phyloP scores from a whole-genome alignment of 2,329 filamentous ascomycete species.

The Diaporthe velutina region DNA sequence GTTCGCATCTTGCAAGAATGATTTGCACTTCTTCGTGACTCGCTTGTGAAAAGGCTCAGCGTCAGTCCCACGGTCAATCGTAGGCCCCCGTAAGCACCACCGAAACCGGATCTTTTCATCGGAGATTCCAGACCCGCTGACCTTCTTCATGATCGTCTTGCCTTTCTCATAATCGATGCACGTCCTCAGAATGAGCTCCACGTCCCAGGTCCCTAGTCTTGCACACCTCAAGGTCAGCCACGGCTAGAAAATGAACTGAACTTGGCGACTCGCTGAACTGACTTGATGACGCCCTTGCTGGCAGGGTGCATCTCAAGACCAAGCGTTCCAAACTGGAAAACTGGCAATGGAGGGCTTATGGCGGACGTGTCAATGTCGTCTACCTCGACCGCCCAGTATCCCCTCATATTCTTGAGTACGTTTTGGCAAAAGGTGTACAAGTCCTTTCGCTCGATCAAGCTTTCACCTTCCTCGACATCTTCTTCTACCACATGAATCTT shows the following conservation, averaged over 20 bases:
- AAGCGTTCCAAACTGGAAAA: constrained; percentile 9
- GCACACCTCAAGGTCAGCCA: not conserved
- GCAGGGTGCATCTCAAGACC: not conserved
- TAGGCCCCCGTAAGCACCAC: not conserved
- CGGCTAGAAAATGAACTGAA: not conserved
- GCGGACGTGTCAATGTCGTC: not conserved
- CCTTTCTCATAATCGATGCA: not conserved
- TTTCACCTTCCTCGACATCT: not conserved
- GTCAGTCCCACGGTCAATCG: not conserved
- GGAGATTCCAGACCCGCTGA: not conserved
- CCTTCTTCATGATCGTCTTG: not conserved
- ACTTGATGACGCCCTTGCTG: not conserved
- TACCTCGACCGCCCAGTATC: not conserved
- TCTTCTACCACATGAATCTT: not conserved
- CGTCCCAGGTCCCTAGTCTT: not conserved
- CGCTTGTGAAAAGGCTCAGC: not conserved
- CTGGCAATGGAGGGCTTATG: not conserved
- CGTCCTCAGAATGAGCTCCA: not conserved
- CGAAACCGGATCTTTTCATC: not conserved
- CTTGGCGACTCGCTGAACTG: not conserved
- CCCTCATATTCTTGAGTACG: not conserved
- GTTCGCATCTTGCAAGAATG: not conserved
- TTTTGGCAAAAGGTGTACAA: not conserved
- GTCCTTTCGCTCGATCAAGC: constrained; percentile 13
- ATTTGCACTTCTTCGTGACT: not conserved